Base-by-base conservation (phyloP, 805 yeast species). In the Hanseniaspora lindneri region DNA sequence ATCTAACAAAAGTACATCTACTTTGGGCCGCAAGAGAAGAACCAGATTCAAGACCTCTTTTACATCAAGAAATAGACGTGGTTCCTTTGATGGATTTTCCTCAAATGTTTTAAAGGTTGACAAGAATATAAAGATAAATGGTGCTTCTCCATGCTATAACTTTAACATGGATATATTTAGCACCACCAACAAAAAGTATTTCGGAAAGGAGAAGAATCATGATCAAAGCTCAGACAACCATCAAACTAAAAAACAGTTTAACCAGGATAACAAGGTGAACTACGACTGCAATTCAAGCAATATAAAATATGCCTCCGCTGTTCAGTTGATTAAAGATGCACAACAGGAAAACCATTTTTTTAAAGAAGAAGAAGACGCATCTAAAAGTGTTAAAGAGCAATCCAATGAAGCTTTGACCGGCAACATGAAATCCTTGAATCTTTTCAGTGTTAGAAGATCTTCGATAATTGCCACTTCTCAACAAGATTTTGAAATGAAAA, bases 61-160 rank as follows among this genome's bases (percentile, higher is more conserved):
- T 24, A 14, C 25, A 9, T 11, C 29, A 11, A 37, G 28, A 25
- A 23, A 23, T 9, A 39, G 33, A 39, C 34, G 37, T 23, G 29
- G n/a, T 14, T 36, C 43, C 19, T 46, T 39, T 39, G 49, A 46
- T 25, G 49, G 43, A 9, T 46, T 39, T 16, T 39, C 42, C 5
- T 13, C 49, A n/a, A 46, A 46, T 32, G 36, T 46, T 39, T 33
- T 39, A n/a, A 46, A 39, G 16, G 42, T 46, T 11, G 43, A 37
- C 19, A 46, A 46, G 16, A 46, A 46, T 19, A 46, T 32, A 4
- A 46, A 19, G 28, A 9, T 32, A 2, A 46, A 46, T 23, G 48
- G 48, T 14, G 8, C 29, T 9, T 20, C 41, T 6, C 33, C 41
- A 17, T 23, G 40, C 16, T 43, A 35, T 34, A 41, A 35, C 1